A percentile compares a stretch with the other conserved stretches of the same genome.
Evolutionary conservation across 768 basidiomycete species (phyloP).

Genomic region (Mycena filopes): DNA sequence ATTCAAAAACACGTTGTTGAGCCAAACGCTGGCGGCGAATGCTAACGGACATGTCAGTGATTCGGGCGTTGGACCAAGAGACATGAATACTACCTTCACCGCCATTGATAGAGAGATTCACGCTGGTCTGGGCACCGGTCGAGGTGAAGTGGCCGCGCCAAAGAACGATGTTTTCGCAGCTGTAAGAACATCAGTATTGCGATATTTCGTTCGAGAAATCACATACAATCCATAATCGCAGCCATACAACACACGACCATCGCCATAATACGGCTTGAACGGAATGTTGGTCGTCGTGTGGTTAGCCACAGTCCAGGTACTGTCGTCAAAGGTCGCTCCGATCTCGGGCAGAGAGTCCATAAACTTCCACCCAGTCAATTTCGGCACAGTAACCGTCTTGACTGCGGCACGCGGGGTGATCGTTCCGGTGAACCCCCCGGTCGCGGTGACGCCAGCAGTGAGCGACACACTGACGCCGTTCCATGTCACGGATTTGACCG

Average conservation of each 20-base stretch:
- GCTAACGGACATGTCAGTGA: constrained; percentile 49
- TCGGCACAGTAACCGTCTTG: constrained; percentile 53
- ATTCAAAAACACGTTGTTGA: constrained; percentile 76
- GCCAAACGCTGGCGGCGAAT: constrained; percentile 86
- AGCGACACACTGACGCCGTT: constrained; percentile 62
- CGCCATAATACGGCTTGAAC: constrained; percentile 74
- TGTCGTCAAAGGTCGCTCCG: constrained; percentile 65
- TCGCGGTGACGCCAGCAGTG: constrained; percentile 43
- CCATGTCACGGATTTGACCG: constrained; percentile 70
- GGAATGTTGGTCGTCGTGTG: constrained; percentile 82
- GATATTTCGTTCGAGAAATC: constrained; percentile 21
- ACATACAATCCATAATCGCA: constrained; percentile 89
- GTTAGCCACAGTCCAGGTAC: constrained; percentile 71
- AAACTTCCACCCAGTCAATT: constrained; percentile 77
- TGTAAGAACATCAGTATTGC: constrained; percentile 38
- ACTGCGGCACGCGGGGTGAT: constrained; percentile 48
- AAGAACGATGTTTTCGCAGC: constrained; percentile 84
- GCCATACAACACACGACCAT: constrained; percentile 82
- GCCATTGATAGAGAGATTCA: constrained; percentile 84
- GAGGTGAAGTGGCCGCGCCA: constrained; percentile 86
- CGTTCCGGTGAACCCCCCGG: constrained; percentile 62
- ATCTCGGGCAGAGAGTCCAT: constrained; percentile 82
- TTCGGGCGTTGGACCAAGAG: not conserved
- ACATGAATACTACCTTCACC: constrained; percentile 64
- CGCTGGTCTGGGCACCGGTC: constrained; percentile 67